Base-by-base conservation (phyloP, 2,329 filamentous ascomycete genomes). In the Pseudogymnoascus sp. region DNA sequence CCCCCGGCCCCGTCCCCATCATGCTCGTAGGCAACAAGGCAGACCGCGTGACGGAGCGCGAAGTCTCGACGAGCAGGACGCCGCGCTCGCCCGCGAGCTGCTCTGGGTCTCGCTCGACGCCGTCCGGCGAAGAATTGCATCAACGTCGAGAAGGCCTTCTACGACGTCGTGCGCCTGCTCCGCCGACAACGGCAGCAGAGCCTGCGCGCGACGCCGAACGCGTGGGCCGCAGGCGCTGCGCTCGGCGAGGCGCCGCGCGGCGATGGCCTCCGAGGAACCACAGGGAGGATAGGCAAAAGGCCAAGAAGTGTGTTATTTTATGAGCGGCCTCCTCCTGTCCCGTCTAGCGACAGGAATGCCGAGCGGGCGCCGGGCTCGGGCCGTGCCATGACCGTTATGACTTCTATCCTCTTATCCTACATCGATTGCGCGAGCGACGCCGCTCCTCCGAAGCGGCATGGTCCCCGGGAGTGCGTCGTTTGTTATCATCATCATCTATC, bases 11-110 rank as follows among this genome's bases (percentile, higher is more conserved):
- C 18, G 91, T 95, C 14, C 95, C 95, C 55, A 91, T 99, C 71
- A 97, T 99, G 95, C 83, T 99, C 31, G 95, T 99, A 37, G 95
- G 95, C 68, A 97, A 99, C 82, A 99, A 99, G 80, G 96, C 91
- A 78, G 95, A 99, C 77, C 85, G 95, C 71, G 91, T 96, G 55
- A 96, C 93, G 28, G 95, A 97, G 78, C 87, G 95, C 68, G 93
- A 97, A 73, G 95, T 97, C 3, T 97, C 93, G 2, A 96, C 93
- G 60, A 97, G 76, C 95, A 99, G 78, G 95, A 95, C 14, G 90
- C 91, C 68, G 92, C 93, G 61, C 80, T 97, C 40, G 93, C 95
- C 62, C 89, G 93, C 71, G 91, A 97, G 71, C 81, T n/a, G n/a
- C n/a, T n/a, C n/a, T n/a, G n/a, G n/a, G n/a, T n/a, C n/a, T n/a